Evolutionary conservation across 2,329 filamentous ascomycete species (phyloP).

Genomic region (Whalleya microplaca): DNA sequence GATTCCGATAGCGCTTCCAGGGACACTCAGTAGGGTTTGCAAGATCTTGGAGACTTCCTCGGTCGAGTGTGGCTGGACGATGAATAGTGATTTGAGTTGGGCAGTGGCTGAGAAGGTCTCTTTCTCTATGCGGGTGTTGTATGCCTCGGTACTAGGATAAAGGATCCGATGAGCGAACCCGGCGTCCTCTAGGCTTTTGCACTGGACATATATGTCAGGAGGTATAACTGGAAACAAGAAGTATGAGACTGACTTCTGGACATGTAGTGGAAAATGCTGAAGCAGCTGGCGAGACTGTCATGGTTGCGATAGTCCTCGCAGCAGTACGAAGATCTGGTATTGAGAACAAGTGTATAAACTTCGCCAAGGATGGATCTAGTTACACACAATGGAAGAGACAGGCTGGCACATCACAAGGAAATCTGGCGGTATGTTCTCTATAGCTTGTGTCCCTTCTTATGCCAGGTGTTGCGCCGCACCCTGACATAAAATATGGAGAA

Average conservation of each 20-base stretch:
- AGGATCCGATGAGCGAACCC: not conserved
- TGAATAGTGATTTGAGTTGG: not conserved
- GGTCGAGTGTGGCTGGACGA: not conserved
- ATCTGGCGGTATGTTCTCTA: too few species aligned
- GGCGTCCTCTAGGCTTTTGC: not conserved
- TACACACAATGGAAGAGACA: too few species aligned
- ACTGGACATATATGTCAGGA: not conserved
- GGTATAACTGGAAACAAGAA: not conserved
- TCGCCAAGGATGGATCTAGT: too few species aligned
- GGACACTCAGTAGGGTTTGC: not conserved
- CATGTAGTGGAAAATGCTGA: not conserved
- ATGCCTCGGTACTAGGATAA: not conserved
- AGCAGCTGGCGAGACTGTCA: not conserved
- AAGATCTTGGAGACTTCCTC: slow-evolving; percentile 6
- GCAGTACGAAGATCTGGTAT: not conserved
- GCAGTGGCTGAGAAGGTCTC: not conserved
- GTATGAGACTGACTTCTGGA: not conserved
- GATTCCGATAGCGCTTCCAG: slow-evolving; percentile 13
- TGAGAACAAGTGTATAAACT: not conserved
- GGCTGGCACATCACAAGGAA: too few species aligned
- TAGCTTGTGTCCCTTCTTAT: too few species aligned
- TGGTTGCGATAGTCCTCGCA: not conserved
- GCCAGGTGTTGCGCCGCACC: too few species aligned
- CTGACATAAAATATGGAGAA: too few species aligned
- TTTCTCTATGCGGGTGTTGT: not conserved